Evolutionary conservation across 768 basidiomycete genomes (phyloP), one percentile per base, ranked within the genome.

Genomic region (Serendipita indica): DNA sequence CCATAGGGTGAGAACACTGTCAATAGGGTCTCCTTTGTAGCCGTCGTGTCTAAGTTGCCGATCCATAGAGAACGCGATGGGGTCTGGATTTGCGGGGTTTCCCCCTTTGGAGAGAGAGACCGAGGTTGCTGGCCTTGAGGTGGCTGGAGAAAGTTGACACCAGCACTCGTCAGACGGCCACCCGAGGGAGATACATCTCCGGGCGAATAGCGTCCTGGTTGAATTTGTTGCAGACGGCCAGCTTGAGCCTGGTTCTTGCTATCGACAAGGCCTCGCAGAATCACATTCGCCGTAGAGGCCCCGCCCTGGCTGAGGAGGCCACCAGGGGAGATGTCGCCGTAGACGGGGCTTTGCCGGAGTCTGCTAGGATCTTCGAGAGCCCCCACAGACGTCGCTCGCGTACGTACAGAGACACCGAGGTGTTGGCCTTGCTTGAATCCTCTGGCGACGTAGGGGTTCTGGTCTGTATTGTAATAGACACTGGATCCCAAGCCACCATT

Each of bases 11-110:
- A 87, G 71, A 99, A 99, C 27, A 96, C 89, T 63, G 88, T 84
- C 59, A 96, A 89, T 58, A 99, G 82, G 67, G 96, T 89, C 67
- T 93, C 89, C 65, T 89, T 89, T 1, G 91, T 91, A 58, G 94
- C 89, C 58, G 86, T 86, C 64, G 87, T 89, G 70, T 97, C 96
- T 54, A 99, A 75, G 71, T 98, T 98, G 52, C 96, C 96, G 67
- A 99, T 96, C 94, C 96, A 99, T 28, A 99, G 75, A 33, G 90
- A 93, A 56, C 96, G 84, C 10, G 94, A 94, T 33, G 96, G 94
- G 37, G 89, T 85, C 72, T 97, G 93, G 58, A 84, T 79, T 66
- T 91, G 87, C 12, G 81, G 79, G 33, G 79, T 76, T 70, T 89
- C 86, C 35, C 83, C 77, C 69, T 89, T 91, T 22, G 89, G 89